phyloP scores from a whole-genome alignment of 2,329 filamentous ascomycete genomes.

The Clonostachys chloroleuca region DNA sequence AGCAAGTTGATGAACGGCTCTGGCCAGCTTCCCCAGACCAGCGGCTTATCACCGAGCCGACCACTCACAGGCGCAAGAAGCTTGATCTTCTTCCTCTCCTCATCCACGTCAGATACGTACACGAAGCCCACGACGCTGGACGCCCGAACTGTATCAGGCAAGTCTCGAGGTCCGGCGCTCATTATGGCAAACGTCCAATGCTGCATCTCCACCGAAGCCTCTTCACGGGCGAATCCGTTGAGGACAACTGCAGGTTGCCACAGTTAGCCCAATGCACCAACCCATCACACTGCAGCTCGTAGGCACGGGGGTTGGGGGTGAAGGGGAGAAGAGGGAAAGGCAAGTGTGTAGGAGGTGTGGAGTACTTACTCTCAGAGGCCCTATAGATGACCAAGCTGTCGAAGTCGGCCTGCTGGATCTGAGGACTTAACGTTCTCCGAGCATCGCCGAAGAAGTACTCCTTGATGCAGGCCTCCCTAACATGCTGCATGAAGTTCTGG shows the following conservation, averaged over 20 bases:
- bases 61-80: constrained; percentile 82
- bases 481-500: constrained; percentile 66
- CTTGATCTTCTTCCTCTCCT: constrained; percentile 74
- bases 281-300: background rate
- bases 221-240: constrained; percentile 55
- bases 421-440: constrained; percentile 74
- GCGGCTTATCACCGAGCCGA: constrained; percentile 70
- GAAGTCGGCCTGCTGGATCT: constrained; percentile 81
- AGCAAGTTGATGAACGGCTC: constrained; percentile 78
- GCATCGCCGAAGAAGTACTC: constrained; percentile 92
- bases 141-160: constrained; percentile 69
- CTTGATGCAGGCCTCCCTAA: constrained; percentile 73
- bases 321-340: too few relatives aligned
- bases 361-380: constrained; percentile 1
- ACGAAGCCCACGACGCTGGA: constrained; percentile 88
- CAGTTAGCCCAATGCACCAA: constrained; percentile 8
- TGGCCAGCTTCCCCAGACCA: constrained; percentile 84
- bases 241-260: constrained; percentile 6
- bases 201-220: constrained; percentile 63
- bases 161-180: constrained; percentile 66
- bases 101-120: constrained; percentile 88
- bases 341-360: constrained; percentile 9
- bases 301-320: constrained; percentile 1
- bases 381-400: constrained; percentile 66
- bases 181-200: constrained; percentile 85